Evolutionary conservation across 805 yeast genomes (phyloP), one percentile per base, ranked within the genome.

Genomic region (Wickerhamiella dianesei): DNA sequence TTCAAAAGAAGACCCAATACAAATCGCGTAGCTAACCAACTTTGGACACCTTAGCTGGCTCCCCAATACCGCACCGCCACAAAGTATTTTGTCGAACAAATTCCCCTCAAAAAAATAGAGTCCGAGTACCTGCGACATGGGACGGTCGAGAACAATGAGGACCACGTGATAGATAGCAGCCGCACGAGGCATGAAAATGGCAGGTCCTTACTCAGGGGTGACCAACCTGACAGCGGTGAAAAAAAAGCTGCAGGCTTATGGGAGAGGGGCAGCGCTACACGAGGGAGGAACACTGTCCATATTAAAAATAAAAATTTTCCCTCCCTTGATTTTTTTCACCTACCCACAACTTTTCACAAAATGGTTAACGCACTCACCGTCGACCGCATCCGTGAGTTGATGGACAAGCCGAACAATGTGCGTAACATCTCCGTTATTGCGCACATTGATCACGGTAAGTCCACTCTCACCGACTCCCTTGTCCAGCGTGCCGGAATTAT

Each of bases 371-470:
- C 60, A 21, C 59, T 60, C 49, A 59, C 63, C 41, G 57, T 59
- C 35, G 59, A 72, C 74, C 96, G 92, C 77, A 89, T 92, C 82
- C 94, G 98, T 77, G 87, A 74, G 69, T 81, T 89, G 75, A 89
- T 89, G 98, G 97, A 92, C 94, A 82, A 82, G 76, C 96, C 88
- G 79, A 82, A 96, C 74, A 89, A 89, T 71, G 96, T 92, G 69
- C 96, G 98, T 80, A 92, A 92, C 94, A 92, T 89, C 94, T 89
- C 97, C 74, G 98, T 89, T 74, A 92, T 92, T 82, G 98, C 98
- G 68, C 98, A 89, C 78, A 97, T 89, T 83, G 98, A 89, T 80
- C 98, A 92, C 80, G 98, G 98, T 77, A 89, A 89, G 75, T 88
- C 96, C 61, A 89, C 98, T 64, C 81, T 89, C 73, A 89, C 98